Conservation (phyloP, 139 green algal species). For the Closterium sp. region DNA sequence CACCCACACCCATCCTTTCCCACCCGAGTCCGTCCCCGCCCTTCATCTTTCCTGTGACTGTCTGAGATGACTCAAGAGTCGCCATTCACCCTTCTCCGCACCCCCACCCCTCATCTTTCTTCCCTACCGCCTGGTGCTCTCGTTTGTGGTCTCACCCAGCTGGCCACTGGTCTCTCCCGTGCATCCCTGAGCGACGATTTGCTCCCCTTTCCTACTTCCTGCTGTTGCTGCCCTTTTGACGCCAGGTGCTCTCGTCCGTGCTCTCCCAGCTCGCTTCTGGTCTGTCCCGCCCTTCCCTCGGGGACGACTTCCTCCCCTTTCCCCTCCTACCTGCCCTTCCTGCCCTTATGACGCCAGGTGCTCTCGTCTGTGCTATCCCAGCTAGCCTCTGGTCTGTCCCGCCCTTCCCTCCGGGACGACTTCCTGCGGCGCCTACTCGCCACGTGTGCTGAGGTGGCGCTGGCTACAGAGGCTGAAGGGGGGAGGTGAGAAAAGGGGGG, state of each 20-base stretch:
- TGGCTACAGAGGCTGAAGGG: slow-evolving; percentile 28
- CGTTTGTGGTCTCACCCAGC: no score
- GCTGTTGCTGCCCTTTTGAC: no score
- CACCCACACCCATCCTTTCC: no score
- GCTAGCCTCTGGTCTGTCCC: slow-evolving; percentile 11
- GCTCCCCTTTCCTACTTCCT: no score
- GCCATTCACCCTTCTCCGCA: no score
- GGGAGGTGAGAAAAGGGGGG: slow-evolving; percentile 16
- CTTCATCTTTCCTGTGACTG: no score
- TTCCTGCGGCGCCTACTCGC: slow-evolving; percentile 34
- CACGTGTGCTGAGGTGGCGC: slow-evolving; percentile 27
- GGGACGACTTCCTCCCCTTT: not conserved
- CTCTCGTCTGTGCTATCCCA: slow-evolving; percentile 5
- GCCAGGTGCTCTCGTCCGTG: not conserved
- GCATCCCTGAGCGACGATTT: no score
- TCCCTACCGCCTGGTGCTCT: no score
- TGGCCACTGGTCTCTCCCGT: no score
- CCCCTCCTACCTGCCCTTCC: not conserved
- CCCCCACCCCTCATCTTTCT: not conserved
- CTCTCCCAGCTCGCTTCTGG: not conserved
- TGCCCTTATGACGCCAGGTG: no score
- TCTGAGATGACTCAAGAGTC: no score
- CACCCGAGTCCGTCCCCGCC: no score
- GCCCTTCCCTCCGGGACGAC: slow-evolving; percentile 4
- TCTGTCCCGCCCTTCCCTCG: not conserved